These are phyloP conservation scores for Aspergillus fumigatiaffinis DNA, from an alignment of 2,329 filamentous ascomycete species.

Conservation along the genomic window DNA sequence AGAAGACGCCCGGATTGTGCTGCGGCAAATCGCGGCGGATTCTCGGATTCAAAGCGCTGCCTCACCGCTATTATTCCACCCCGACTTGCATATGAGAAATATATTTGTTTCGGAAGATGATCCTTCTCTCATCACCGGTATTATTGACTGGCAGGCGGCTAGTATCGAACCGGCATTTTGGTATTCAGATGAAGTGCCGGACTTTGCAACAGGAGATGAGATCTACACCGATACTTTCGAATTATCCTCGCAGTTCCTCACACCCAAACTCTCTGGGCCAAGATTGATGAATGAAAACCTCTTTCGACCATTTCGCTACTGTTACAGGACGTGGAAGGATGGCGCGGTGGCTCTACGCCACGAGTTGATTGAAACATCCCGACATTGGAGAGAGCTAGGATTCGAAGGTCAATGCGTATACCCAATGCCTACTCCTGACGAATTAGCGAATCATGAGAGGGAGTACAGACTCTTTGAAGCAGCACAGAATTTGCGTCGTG, in stretches of 20 bases:
- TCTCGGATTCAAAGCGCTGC: too few species aligned
- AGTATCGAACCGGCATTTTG: too few species aligned
- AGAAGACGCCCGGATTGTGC: too few species aligned
- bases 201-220: too few species aligned
- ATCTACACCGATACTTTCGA: conserved; percentile 33
- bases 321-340: conserved; percentile 40
- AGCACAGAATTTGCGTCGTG: conserved; percentile 27
- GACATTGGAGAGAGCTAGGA: conserved; percentile 37
- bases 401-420: conserved; percentile 32
- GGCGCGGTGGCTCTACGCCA: conserved; percentile 37
- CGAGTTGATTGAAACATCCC: conserved; percentile 39
- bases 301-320: conserved; percentile 39
- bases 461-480: conserved; percentile 31
- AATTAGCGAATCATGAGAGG: conserved; percentile 24
- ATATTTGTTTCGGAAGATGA: too few species aligned
- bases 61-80: too few species aligned
- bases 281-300: conserved; percentile 35
- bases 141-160: too few species aligned
- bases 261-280: conserved; percentile 27
- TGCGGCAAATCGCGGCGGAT: too few species aligned
- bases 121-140: too few species aligned
- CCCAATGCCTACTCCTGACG: conserved; percentile 21
- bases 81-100: too few species aligned
- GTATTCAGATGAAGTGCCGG: too few species aligned
- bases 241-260: conserved; percentile 25